Evolutionary conservation across 2,329 filamentous ascomycete species (phyloP).

Genomic region (Ceratocystis variospora): DNA sequence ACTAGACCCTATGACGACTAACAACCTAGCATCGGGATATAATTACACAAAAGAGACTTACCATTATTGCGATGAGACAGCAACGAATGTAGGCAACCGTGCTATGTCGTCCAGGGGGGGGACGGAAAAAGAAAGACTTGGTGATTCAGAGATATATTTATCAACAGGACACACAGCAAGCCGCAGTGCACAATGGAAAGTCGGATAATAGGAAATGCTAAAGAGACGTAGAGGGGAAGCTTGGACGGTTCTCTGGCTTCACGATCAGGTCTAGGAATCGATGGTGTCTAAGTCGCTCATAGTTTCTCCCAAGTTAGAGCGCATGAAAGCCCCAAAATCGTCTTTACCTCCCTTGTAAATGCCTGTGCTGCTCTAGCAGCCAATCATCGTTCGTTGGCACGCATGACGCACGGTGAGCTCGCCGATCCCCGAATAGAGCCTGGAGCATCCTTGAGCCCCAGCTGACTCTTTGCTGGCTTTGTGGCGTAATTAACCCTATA

Average conservation of each 20-base stretch:
- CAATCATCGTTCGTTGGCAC: neutral
- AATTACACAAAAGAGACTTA: slow-evolving; percentile 11
- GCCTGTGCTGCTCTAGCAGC: neutral
- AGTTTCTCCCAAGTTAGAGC: neutral
- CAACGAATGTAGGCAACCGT: neutral
- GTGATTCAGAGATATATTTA: neutral
- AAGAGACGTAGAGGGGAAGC: neutral
- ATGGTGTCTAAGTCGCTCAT: neutral
- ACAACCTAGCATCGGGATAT: neutral
- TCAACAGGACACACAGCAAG: neutral
- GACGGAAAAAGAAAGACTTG: neutral
- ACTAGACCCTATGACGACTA: neutral
- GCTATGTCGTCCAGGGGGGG: neutral
- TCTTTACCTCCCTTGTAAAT: neutral
- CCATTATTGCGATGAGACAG: slow-evolving; percentile 12
- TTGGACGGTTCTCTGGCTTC: slow-evolving; percentile 6
- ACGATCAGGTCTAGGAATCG: neutral
- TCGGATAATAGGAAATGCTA: too few species aligned
- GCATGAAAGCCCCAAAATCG: too few species aligned
- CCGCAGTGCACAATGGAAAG: neutral
- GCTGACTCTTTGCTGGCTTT: neutral
- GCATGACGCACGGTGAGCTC: slow-evolving; percentile 7
- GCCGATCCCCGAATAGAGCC: neutral
- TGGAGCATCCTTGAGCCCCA: neutral
- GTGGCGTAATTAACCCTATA: neutral